Evolutionary conservation across 2,329 filamentous ascomycete genomes (phyloP).

Genomic region (Trichoderma breve): DNA sequence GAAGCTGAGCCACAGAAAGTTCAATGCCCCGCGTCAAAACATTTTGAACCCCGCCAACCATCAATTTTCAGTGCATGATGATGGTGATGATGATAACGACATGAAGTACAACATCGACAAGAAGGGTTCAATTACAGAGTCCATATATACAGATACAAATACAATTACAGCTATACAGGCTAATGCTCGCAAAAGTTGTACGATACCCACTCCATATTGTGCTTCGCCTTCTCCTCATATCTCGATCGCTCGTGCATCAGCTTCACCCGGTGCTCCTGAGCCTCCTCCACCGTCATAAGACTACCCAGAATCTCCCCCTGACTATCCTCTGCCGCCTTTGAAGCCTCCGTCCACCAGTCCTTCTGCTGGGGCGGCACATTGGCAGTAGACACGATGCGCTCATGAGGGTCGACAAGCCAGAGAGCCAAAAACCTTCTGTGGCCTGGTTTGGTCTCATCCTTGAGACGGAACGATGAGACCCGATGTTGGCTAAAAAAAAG

Average conservation of each 20-base stretch:
- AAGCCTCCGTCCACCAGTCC: conserved; percentile 29
- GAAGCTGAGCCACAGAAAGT: neutral
- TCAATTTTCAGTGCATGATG: neutral
- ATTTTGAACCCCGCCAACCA: conserved; percentile 5
- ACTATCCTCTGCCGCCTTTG: neutral
- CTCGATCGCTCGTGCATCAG: conserved; percentile 18
- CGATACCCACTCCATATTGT: neutral
- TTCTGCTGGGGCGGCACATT: conserved; percentile 36
- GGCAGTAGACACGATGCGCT: conserved; percentile 35
- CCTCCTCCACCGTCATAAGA: conserved; percentile 15
- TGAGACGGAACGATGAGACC: conserved; percentile 42
- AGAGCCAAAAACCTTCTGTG: conserved; percentile 52
- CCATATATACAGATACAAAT: neutral
- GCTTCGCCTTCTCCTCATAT: neutral
- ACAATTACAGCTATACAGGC: neutral
- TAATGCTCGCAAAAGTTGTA: conserved; percentile 21
- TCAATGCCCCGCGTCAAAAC: neutral
- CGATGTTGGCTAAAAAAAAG: conserved; percentile 4
- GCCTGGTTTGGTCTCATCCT: conserved; percentile 47
- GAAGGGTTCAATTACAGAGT: no score
- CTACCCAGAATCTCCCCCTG: neutral
- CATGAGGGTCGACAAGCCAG: conserved; percentile 52
- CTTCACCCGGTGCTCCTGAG: conserved; percentile 13
- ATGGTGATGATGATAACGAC: neutral
- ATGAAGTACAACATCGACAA: no score